Evolutionary conservation across 2,329 filamentous ascomycete species (phyloP).

Genomic region (Penicillium concentricum): DNA sequence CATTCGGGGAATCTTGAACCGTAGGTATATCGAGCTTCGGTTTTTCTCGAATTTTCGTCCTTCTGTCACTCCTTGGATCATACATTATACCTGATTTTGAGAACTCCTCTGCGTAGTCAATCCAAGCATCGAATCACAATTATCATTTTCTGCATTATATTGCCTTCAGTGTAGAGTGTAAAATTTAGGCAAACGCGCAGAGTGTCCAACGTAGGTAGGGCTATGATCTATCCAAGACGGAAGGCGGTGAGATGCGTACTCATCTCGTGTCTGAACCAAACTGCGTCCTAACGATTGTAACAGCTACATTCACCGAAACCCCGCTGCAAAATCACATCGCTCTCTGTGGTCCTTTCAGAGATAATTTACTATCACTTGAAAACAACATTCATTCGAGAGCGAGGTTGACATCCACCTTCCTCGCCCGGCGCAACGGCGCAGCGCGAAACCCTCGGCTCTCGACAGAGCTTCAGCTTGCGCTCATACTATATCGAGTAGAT

Average conservation of each 20-base stretch:
- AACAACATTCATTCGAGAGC: background rate
- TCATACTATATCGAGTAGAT: background rate
- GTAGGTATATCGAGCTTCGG: constrained; percentile 6
- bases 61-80: constrained; percentile 7
- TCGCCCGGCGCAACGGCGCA: background rate
- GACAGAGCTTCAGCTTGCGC: constrained; percentile 3
- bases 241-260: constrained; percentile 15
- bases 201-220: background rate
- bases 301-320: background rate
- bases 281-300: background rate
- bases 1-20: constrained; percentile 3
- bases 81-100: background rate
- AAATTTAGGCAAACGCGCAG: background rate
- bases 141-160: background rate
- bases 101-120: background rate
- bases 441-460: background rate
- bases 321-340: background rate
- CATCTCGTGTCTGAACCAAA: constrained; percentile 5
- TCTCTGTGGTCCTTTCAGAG: background rate
- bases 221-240: background rate
- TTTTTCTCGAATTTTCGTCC: constrained; percentile 10
- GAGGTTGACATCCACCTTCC: background rate
- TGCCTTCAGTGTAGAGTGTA: background rate
- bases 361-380: background rate
- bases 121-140: background rate